Percentiles rank a stretch among this genome's conserved stretches.
These are phyloP conservation scores for Trichoderma sp. DNA, from an alignment of 2,329 filamentous ascomycete genomes.

Conservation along the genomic window DNA sequence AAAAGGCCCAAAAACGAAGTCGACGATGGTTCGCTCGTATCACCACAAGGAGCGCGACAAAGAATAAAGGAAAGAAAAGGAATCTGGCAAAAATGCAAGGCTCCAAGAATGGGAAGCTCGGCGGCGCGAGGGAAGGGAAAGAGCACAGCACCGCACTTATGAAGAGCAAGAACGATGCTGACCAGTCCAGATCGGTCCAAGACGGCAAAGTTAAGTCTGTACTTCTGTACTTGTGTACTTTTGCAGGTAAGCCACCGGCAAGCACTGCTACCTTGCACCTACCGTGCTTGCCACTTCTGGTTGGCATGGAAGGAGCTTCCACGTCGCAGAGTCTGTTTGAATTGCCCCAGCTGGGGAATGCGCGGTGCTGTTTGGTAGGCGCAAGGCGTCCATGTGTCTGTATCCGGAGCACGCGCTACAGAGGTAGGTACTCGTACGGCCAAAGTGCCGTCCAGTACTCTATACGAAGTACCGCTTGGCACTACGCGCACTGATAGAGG, in stretches of 20 bases:
- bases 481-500: not conserved
- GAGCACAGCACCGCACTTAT: not conserved
- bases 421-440: no score
- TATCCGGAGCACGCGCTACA: not conserved
- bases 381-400: not conserved
- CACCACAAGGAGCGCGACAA: not conserved
- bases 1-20: not conserved
- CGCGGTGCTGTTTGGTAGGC: not conserved
- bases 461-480: not conserved
- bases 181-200: slow-evolving; percentile 8
- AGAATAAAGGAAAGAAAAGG: not conserved
- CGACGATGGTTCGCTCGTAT: not conserved
- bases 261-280: slow-evolving; percentile 3
- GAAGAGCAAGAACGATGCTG: not conserved
- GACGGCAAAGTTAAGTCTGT: not conserved
- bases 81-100: slow-evolving; percentile 3
- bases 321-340: not conserved
- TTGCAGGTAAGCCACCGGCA: not conserved
- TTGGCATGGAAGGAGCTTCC: slow-evolving; percentile 13
- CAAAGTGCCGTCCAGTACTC: not conserved
- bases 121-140: not conserved
- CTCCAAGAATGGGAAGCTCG: not conserved
- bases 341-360: not conserved
- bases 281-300: slow-evolving; percentile 2
- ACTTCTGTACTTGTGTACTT: not conserved